Evolutionary conservation across 2,329 filamentous ascomycete genomes (phyloP).

Genomic region (Tolypocladium ovalisporum): DNA sequence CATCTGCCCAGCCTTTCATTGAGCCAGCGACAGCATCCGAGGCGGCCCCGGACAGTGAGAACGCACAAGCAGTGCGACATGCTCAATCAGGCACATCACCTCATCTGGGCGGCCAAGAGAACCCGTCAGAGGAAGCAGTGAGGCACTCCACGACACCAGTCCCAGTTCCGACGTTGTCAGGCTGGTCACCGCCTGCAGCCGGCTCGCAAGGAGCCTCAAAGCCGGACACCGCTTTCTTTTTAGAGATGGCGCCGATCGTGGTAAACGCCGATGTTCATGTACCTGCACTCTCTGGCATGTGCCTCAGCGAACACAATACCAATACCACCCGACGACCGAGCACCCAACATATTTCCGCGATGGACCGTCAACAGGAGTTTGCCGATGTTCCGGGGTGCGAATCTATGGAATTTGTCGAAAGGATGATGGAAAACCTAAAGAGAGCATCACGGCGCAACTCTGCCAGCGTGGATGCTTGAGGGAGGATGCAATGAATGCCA

Average conservation of each 20-base stretch:
- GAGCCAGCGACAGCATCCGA: background rate
- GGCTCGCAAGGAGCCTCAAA: background rate
- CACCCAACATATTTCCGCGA: background rate
- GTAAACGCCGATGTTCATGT: background rate
- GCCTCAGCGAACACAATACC: background rate
- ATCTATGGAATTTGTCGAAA: slow-evolving; percentile 38
- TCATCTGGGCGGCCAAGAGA: background rate
- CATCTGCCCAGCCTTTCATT: background rate
- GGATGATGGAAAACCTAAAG: slow-evolving; percentile 40
- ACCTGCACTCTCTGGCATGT: background rate
- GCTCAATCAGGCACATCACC: background rate
- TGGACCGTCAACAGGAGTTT: slow-evolving; percentile 18
- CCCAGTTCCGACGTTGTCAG: slow-evolving; percentile 17
- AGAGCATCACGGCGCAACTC: slow-evolving; percentile 20
- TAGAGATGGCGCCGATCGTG: background rate
- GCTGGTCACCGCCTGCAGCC: background rate
- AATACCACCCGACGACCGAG: background rate
- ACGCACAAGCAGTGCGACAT: background rate
- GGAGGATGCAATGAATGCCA: background rate
- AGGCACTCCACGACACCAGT: slow-evolving; percentile 19
- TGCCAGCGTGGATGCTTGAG: background rate
- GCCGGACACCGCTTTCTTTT: background rate
- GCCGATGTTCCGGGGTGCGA: slow-evolving; percentile 30
- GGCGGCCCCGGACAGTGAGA: background rate
- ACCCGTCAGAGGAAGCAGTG: background rate